These are phyloP conservation scores for Climacium dendroides DNA, from an alignment of 225 moss, liverwort and hornwort genomes.

Conservation along the genomic window DNA sequence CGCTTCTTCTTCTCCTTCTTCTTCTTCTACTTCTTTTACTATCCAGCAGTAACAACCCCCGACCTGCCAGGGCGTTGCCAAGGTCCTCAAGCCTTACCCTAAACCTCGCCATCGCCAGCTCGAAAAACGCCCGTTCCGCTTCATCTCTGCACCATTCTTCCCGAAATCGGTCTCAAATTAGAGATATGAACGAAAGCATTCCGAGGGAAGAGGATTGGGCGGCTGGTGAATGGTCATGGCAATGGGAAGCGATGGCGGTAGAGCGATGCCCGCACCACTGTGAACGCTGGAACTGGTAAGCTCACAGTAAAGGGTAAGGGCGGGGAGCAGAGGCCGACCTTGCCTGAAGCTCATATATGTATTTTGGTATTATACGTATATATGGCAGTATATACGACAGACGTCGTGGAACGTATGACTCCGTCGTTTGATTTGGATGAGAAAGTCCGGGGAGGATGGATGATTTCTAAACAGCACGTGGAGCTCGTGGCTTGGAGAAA, in stretches of 20 bases:
- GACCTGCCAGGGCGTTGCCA: neutral
- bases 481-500: neutral
- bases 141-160: neutral
- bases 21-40: neutral
- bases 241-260: neutral
- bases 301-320: too few relatives aligned
- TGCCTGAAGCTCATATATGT: neutral
- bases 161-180: neutral
- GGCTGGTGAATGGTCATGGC: neutral
- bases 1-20: neutral
- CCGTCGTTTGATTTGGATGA: neutral
- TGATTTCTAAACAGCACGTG: neutral
- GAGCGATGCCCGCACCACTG: neutral
- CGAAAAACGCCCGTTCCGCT: neutral
- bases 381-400: neutral
- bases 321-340: neutral
- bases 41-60: neutral
- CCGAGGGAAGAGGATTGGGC: neutral
- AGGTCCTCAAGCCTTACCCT: neutral
- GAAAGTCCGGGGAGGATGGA: neutral
- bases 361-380: neutral
- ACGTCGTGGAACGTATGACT: neutral
- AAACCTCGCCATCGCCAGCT: neutral
- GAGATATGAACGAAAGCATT: neutral
- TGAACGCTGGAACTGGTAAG: too few relatives aligned